A percentile compares a stretch with the other conserved stretches of the same genome.
These are phyloP conservation scores for Chlorella sp. DNA, from an alignment of 139 green algal genomes.

Conservation along the genomic window DNA sequence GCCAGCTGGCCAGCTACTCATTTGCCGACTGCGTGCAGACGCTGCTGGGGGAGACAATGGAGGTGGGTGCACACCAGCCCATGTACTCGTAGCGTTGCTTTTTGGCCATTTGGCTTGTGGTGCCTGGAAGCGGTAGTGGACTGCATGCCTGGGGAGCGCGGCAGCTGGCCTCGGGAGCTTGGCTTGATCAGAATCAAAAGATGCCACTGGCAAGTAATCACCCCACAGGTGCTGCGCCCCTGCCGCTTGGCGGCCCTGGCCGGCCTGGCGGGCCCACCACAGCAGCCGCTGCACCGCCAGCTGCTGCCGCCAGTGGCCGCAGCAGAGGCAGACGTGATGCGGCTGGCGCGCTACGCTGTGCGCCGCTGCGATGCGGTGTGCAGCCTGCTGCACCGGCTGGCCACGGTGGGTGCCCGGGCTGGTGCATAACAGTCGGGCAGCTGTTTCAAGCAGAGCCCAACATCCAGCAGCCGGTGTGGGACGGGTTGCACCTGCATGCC, in stretches of 20 bases:
- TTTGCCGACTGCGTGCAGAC: constrained; percentile 71
- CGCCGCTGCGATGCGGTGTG: constrained; percentile 49
- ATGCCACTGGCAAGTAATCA: background rate
- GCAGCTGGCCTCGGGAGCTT: background rate
- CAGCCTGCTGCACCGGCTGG: constrained; percentile 67
- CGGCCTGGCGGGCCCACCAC: constrained; percentile 1
- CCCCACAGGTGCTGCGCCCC: constrained; percentile 28
- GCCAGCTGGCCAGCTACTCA: constrained; percentile 74
- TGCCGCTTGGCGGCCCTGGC: constrained; percentile 27
- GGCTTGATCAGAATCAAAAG: no score
- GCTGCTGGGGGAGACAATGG: constrained; percentile 65
- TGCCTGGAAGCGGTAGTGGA: no score
- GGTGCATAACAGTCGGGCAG: no score
- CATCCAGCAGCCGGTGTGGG: no score
- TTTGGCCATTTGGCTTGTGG: no score
- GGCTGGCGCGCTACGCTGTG: constrained; percentile 41
- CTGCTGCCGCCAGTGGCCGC: background rate
- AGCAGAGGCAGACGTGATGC: constrained; percentile 5
- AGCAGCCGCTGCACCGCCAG: background rate
- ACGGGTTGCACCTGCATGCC: no score
- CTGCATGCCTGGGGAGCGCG: background rate
- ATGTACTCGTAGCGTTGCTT: no score
- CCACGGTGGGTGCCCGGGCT: constrained; percentile 32
- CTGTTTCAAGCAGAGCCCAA: no score
- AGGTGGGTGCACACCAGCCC: constrained; percentile 47